These are phyloP conservation scores for Candida ortonii DNA, from an alignment of 805 yeast species.

Conservation along the genomic window DNA sequence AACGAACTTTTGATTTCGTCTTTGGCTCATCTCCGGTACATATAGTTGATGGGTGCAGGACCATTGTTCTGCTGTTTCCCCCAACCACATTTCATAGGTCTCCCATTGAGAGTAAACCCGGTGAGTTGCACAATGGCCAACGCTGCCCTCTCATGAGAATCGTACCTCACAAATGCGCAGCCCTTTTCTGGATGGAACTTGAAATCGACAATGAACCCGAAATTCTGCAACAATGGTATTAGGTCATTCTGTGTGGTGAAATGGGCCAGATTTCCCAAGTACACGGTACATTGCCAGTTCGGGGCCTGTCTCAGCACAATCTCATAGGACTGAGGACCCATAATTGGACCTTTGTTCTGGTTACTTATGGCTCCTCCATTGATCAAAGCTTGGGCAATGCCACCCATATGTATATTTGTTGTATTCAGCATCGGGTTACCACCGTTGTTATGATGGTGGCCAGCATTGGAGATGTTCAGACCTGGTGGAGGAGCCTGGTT, in stretches of 20 bases:
- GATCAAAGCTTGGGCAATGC: slow-evolving; percentile 4
- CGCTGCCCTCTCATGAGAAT: slow-evolving; percentile 85
- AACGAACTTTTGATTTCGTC: too few relatives aligned
- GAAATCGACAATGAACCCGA: slow-evolving; percentile 80
- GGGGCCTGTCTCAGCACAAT: slow-evolving; percentile 76
- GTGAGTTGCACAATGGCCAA: slow-evolving; percentile 76
- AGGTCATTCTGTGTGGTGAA: slow-evolving; percentile 70
- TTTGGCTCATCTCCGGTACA: slow-evolving; percentile 21
- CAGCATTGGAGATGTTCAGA: slow-evolving; percentile 15
- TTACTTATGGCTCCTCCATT: slow-evolving; percentile 9
- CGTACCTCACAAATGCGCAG: slow-evolving; percentile 86
- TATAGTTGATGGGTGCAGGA: slow-evolving; percentile 22
- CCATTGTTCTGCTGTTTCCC: slow-evolving; percentile 47
- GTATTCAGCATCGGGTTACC: slow-evolving; percentile 7
- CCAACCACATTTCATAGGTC: slow-evolving; percentile 84
- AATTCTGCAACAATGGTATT: slow-evolving; percentile 68
- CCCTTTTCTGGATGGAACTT: slow-evolving; percentile 79
- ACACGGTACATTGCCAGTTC: slow-evolving; percentile 80
- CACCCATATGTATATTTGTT: slow-evolving; percentile 7
- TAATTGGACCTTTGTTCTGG: slow-evolving; percentile 12
- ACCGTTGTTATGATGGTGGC: slow-evolving; percentile 13
- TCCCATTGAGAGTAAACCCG: slow-evolving; percentile 70
- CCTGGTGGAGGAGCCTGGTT: slow-evolving; percentile 25
- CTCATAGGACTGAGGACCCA: slow-evolving; percentile 48
- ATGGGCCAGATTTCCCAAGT: slow-evolving; percentile 81